phyloP scores from a whole-genome alignment of 2,329 filamentous ascomycete genomes.

The Calonectria henricotiae region DNA sequence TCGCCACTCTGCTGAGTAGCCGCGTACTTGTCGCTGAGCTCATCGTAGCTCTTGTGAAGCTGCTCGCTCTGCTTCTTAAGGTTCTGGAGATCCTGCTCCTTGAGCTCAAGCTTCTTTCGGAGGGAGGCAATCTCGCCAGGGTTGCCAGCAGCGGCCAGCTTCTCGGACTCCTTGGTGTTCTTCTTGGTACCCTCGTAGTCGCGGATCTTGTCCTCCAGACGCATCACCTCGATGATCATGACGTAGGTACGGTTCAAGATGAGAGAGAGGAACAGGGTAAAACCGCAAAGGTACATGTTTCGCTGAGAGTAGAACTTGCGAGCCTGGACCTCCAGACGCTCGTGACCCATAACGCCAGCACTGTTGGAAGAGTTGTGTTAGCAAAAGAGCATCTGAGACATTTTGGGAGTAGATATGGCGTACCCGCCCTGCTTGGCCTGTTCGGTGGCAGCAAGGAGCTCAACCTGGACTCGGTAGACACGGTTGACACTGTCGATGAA shows the following conservation, averaged over 20 bases:
- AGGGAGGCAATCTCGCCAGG: conserved; percentile 82
- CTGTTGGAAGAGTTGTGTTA: conserved; percentile 53
- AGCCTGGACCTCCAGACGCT: conserved; percentile 98
- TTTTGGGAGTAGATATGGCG: conserved; percentile 51
- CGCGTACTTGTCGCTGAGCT: conserved; percentile 86
- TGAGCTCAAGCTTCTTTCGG: conserved; percentile 81
- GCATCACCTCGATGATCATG: conserved; percentile 93
- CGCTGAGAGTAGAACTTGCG: conserved; percentile 99
- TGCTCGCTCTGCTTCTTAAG: conserved; percentile 94
- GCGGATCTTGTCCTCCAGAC: conserved; percentile 94
- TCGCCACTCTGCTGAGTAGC: conserved; percentile 68
- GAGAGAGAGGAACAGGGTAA: conserved; percentile 97
- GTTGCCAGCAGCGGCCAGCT: conserved; percentile 81
- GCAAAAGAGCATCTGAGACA: conserved; percentile 33
- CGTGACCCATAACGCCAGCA: conserved; percentile 85
- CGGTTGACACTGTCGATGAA: conserved; percentile 97
- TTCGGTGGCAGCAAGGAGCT: conserved; percentile 83
- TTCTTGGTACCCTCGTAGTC: conserved; percentile 76
- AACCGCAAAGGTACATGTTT: conserved; percentile 99
- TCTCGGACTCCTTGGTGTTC: conserved; percentile 78
- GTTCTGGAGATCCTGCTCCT: conserved; percentile 87
- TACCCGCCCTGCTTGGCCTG: conserved; percentile 64
- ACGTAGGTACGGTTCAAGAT: conserved; percentile 99
- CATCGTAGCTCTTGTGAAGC: conserved; percentile 87
- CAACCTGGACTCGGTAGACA: conserved; percentile 96